Base-by-base conservation (phyloP, 768 basidiomycete species). In the Suillus variegatus region DNA sequence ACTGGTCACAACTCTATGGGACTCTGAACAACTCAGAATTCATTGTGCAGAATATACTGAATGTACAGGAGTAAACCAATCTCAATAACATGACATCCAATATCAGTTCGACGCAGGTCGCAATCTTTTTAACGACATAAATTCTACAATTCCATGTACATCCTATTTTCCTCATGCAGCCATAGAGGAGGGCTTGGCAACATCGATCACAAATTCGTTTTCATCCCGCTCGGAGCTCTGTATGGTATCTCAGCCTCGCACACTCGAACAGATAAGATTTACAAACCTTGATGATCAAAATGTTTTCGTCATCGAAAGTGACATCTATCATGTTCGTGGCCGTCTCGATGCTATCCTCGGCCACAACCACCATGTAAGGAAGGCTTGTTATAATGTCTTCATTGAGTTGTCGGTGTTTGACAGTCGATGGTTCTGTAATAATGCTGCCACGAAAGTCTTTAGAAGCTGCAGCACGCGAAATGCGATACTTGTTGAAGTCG, bases 401-500 rank as follows among this genome's bases (percentile, higher is more conserved):
- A 13, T 55, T 1, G 54, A 55, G 35, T 6, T n/a, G 35, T n/a
- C 9, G 32, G 35, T 55, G 20, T 35, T 55, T 36, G 36, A 55
- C 6, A 36, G 20, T n/a, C 20, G 54, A 36, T n/a, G 54, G 54
- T n/a, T 35, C 54, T 55, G 54, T 55, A 13, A 55, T 2, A 36
- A 55, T 55, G 54, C 32, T 6, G 6, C 54, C 54, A 32, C 54
- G 20, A 55, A 55, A 55, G 12, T 36, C 54, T 12, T 55, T n/a
- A 35, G 54, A 55, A 55, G 54, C 54, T 36, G 54, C 54, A 12
- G 54, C 54, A 36, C 54, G 54, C 54, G 54, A 55, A 6, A 55
- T 55, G 20, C 54, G 54, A 35, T 55, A 55, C 32, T 36, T 55
- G 6, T 55, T 55, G 35, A 55, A 55, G 35, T 55, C 54, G 20